phyloP scores from a whole-genome alignment of 2,329 filamentous ascomycete species.

The Ampelomyces quisqualis region DNA sequence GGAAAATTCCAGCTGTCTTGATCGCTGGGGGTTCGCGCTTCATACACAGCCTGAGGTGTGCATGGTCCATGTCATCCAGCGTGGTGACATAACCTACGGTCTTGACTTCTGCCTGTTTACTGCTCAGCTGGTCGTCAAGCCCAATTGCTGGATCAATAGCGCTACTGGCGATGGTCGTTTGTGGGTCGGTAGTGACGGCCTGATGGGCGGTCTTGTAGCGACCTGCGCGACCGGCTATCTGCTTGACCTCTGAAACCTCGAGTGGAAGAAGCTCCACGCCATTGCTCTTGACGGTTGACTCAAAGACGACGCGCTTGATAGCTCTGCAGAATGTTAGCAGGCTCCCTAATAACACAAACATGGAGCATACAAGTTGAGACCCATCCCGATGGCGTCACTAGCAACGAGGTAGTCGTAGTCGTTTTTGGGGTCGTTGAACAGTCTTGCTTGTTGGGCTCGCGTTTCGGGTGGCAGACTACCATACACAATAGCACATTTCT shows the following conservation, averaged over 20 bases:
- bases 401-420: constrained; percentile 94
- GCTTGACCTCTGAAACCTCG: constrained; percentile 77
- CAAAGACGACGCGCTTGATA: constrained; percentile 88
- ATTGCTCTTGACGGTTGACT: constrained; percentile 72
- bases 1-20: constrained; percentile 69
- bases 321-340: constrained; percentile 49
- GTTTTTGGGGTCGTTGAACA: constrained; percentile 95
- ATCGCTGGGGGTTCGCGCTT: constrained; percentile 64
- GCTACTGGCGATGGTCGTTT: constrained; percentile 5
- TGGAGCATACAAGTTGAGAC: constrained; percentile 73
- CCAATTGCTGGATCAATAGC: constrained; percentile 16
- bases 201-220: constrained; percentile 74
- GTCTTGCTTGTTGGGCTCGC: constrained; percentile 80
- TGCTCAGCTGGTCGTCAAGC: constrained; percentile 20
- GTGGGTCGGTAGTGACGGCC: constrained; percentile 39
- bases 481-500: constrained; percentile 88
- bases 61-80: constrained; percentile 69
- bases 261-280: constrained; percentile 61
- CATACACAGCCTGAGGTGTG: constrained; percentile 64
- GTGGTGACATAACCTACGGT: constrained; percentile 76
- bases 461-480: constrained; percentile 90
- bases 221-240: constrained; percentile 91
- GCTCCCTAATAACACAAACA: neutral
- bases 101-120: constrained; percentile 6
- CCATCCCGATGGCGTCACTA: constrained; percentile 97